These are phyloP conservation scores for Melanogaster broomeanus DNA, from an alignment of 768 basidiomycete genomes.

Conservation along the genomic window DNA sequence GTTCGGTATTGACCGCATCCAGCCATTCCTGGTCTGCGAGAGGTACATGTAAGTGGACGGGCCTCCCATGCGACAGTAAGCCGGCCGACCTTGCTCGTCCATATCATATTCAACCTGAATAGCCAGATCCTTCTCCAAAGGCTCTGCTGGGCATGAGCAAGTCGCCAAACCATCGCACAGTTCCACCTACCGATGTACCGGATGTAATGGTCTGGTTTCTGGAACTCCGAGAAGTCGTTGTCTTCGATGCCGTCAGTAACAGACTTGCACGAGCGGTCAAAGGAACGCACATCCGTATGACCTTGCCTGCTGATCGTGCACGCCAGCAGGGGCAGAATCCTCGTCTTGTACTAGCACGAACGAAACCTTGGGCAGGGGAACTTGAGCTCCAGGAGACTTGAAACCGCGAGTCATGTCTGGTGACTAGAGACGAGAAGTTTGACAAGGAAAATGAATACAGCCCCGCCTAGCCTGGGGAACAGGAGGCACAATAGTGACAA, in stretches of 20 bases:
- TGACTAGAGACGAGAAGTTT: background rate
- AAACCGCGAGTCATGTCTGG: slow-evolving; percentile 40
- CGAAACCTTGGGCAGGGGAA: slow-evolving; percentile 61
- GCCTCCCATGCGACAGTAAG: background rate
- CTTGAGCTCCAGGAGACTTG: slow-evolving; percentile 37
- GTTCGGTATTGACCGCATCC: slow-evolving; percentile 77
- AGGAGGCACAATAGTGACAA: too few relatives aligned
- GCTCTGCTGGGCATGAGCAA: slow-evolving; percentile 54
- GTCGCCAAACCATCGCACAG: background rate
- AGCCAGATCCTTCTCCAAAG: slow-evolving; percentile 88
- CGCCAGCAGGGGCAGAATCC: slow-evolving; percentile 57
- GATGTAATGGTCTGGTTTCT: slow-evolving; percentile 83
- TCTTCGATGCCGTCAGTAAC: slow-evolving; percentile 38
- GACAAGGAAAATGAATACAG: background rate
- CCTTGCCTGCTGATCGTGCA: slow-evolving; percentile 61
- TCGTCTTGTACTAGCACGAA: slow-evolving; percentile 69
- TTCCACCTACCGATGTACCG: slow-evolving; percentile 75
- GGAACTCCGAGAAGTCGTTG: slow-evolving; percentile 71
- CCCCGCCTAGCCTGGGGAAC: slow-evolving; percentile 12
- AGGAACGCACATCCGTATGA: slow-evolving; percentile 70
- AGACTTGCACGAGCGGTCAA: background rate
- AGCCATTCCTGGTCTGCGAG: slow-evolving; percentile 91
- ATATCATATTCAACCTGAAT: slow-evolving; percentile 98
- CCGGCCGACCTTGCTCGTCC: slow-evolving; percentile 88
- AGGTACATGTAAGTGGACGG: slow-evolving; percentile 4